Evolutionary conservation across 306 rosid species (phyloP), one percentile per base, ranked within the genome.

Genomic region (Glycyrrhiza uralensis): DNA sequence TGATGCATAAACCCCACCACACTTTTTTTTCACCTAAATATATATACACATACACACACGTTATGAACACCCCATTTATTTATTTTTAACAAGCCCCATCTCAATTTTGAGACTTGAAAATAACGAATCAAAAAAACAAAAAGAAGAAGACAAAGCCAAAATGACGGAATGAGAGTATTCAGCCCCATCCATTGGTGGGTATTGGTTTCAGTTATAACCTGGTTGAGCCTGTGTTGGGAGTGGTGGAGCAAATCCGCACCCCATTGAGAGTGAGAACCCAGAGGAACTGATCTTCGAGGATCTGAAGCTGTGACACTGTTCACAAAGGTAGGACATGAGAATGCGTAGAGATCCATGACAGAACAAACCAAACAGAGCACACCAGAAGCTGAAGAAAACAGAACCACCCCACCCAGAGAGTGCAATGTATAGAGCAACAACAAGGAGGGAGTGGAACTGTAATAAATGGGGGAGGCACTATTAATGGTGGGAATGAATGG

Each of bases 261-360:
- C 78, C 73, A n/a, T 23, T 71, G 77, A 73, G 84, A 81, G 57
- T 62, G 84, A 76, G 77, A 83, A 35, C 12, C 32, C 15, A 45
- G 66, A 59, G 1, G 60, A 63, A 12, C 63, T 65, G 79, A 30
- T 19, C 75, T 82, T 6, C 69, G 79, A 41, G 75, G 66, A 47
- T 81, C 76, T 22, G 78, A 73, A 12, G 80, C 47, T 24, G 80
- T 47, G 2, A 72, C 68, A 33, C 55, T 67, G 87, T 44, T 77
- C 17, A 83, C 23, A 57, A 66, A 79, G 11, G 80, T 56, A 70
- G 88, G 86, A 65, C 80, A 84, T 3, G 92, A 69, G 50, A 85
- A 86, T 71, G 93, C 59, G 41, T 75, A 86, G 39, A 91, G 87
- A 69, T 95, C 99, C 99, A 94, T 94, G 67, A 13, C 58, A 28